phyloP scores from a whole-genome alignment of 805 yeast species.

The Candida tammaniensis region DNA sequence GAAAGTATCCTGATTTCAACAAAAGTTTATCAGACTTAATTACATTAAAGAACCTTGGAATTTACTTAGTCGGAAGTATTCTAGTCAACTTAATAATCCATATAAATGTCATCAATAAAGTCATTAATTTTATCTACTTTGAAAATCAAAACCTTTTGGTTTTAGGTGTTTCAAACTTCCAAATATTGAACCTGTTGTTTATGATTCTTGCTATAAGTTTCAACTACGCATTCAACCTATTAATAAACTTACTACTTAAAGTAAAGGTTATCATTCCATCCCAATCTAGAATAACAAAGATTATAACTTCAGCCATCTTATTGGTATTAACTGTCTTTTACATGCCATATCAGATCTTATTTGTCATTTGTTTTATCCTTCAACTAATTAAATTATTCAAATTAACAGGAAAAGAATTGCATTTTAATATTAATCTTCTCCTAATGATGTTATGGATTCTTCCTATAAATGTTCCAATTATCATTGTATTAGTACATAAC shows the following conservation, averaged over 20 bases:
- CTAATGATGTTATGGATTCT: slow-evolving; percentile 73
- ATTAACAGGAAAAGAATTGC: slow-evolving; percentile 29
- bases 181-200: slow-evolving; percentile 6
- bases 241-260: too few species aligned
- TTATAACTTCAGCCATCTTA: slow-evolving; percentile 5
- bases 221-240: too few species aligned
- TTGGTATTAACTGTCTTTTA: slow-evolving; percentile 32
- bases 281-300: slow-evolving; percentile 3
- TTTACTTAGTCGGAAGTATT: slow-evolving; percentile 34
- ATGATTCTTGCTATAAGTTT: slow-evolving; percentile 3
- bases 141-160: slow-evolving; percentile 5
- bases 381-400: slow-evolving; percentile 56
- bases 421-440: slow-evolving; percentile 62
- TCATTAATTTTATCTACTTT: slow-evolving; percentile 3
- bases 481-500: slow-evolving; percentile 80
- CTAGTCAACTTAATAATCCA: slow-evolving; percentile 20
- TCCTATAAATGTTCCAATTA: slow-evolving; percentile 74
- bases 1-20: slow-evolving; percentile 26
- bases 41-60: slow-evolving; percentile 9
- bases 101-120: slow-evolving; percentile 2
- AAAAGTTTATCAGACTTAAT: slow-evolving; percentile 33
- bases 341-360: slow-evolving; percentile 82
- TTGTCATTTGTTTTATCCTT: slow-evolving; percentile 53
- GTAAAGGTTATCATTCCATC: neutral
- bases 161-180: slow-evolving; percentile 8